Evolutionary conservation across 345 rosid species (phyloP), one percentile per base, ranked within the genome.

Genomic region (Brassica cretica): DNA sequence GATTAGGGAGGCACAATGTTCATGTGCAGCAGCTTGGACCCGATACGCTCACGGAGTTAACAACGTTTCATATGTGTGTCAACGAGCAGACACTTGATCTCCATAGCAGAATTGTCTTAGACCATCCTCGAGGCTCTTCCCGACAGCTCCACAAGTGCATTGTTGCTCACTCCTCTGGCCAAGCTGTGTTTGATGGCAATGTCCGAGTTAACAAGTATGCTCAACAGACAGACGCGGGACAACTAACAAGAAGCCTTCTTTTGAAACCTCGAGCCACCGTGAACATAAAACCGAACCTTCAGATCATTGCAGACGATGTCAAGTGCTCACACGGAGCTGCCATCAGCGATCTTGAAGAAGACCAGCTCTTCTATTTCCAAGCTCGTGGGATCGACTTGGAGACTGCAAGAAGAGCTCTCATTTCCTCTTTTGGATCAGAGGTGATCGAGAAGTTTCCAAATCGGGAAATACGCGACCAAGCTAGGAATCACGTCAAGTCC

Each of bases 301-400:
- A 95, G 86, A 95, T 90, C 58, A 86, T 95, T 68, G 97, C 99
- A 0, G 91, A 95, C 8, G 94, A 93, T 51, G 98, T 95, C 9
- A 93, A 90, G 79, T 95, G 98, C 84, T 91, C 98, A 7, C 98
- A 95, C 12, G 99, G 98, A 78, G 98, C 98, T 82, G 99, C 99
- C 0, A 91, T 90, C 64, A 90, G 96, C 25, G 98, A 93, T 84
- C 85, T 93, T 0, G 99, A 95, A 79, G 94, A 91, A 58, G 85
- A 89, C 82, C 97, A 91, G 55, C 85, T 93, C 35, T 95, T 95
- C 87, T 95, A 95, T 86, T 87, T 95, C 59, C 91, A 77, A 78
- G 98, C 98, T 4, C 93, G 97, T 1, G 98, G 99, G 15, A 83
- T 93, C 5, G 91, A 93, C 85, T 70, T 78, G 33, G 84, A 88